phyloP scores from a whole-genome alignment of 208 protist genomes.

The Entamoeba invadens region DNA sequence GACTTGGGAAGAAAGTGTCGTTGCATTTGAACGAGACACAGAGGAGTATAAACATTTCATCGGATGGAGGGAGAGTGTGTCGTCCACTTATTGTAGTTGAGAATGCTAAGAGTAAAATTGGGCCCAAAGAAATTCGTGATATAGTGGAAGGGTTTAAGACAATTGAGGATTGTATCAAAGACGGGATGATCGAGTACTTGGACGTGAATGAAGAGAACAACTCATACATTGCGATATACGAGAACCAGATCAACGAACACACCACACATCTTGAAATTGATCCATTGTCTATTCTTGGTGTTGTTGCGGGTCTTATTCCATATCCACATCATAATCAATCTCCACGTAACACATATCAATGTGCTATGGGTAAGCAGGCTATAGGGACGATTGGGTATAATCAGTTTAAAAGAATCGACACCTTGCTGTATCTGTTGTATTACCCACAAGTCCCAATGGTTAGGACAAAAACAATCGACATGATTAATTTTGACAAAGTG shows the following conservation, averaged over 20 bases:
- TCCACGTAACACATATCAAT: conserved; percentile 94
- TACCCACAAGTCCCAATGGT: conserved; percentile 74
- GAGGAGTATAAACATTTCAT: conserved; percentile 59
- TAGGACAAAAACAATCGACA: conserved; percentile 66
- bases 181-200: conserved; percentile 86
- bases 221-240: not conserved
- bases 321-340: conserved; percentile 99
- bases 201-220: conserved; percentile 83
- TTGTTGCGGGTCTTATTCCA: conserved; percentile 79
- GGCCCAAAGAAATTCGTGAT: not conserved
- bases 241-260: not conserved
- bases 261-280: conserved; percentile 72
- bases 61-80: conserved; percentile 69
- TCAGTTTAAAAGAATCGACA: conserved; percentile 77
- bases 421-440: conserved; percentile 82
- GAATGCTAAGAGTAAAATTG: conserved; percentile 13
- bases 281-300: conserved; percentile 64
- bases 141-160: not conserved
- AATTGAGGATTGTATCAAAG: conserved; percentile 29
- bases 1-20: conserved; percentile 53
- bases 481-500: conserved; percentile 74
- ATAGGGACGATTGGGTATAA: conserved; percentile 68
- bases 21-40: conserved; percentile 52
- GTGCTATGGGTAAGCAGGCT: conserved; percentile 98
- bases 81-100: conserved; percentile 77